Conservation (phyloP, 768 basidiomycete species). For the Imleria badia region DNA sequence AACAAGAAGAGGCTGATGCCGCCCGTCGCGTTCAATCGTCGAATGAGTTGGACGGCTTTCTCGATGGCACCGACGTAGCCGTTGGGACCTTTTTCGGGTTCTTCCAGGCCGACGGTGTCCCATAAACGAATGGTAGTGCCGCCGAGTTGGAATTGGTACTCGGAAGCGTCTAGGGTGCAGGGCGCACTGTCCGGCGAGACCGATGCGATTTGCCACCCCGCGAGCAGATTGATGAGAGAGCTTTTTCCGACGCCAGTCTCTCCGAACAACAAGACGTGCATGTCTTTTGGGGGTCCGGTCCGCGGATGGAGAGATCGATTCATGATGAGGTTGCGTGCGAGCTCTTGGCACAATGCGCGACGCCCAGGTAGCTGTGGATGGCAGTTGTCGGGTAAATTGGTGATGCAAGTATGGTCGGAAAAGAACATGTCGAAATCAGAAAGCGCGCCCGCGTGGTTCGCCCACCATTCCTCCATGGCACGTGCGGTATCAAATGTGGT, state of each 20-base stretch:
- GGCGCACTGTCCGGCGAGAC: constrained; percentile 27
- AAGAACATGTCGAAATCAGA: constrained; percentile 31
- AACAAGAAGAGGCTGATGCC: constrained; percentile 43
- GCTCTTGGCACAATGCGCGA: constrained; percentile 16
- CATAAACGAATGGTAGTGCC: constrained; percentile 26
- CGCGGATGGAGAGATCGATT: constrained; percentile 15
- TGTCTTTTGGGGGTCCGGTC: constrained; percentile 18
- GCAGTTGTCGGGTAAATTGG: constrained; percentile 26
- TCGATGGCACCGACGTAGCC: constrained; percentile 29
- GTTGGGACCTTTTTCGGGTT: constrained; percentile 20
- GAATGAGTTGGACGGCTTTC: constrained; percentile 35
- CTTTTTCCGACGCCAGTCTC: constrained; percentile 31
- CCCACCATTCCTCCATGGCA: constrained; percentile 42
- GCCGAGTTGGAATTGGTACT: constrained; percentile 30
- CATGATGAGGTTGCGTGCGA: constrained; percentile 19
- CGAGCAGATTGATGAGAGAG: constrained; percentile 30
- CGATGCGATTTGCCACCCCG: constrained; percentile 24
- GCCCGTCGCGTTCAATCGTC: constrained; percentile 25
- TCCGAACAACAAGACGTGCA: constrained; percentile 41
- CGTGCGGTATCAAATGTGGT: neutral
- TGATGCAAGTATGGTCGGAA: constrained; percentile 39
- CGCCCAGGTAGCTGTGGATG: constrained; percentile 23
- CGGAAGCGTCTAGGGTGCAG: constrained; percentile 33
- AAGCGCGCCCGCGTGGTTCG: constrained; percentile 28
- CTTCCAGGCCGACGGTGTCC: constrained; percentile 36